Evolutionary conservation across 768 basidiomycete genomes (phyloP).

Genomic region (Boletus tylopilopsis): DNA sequence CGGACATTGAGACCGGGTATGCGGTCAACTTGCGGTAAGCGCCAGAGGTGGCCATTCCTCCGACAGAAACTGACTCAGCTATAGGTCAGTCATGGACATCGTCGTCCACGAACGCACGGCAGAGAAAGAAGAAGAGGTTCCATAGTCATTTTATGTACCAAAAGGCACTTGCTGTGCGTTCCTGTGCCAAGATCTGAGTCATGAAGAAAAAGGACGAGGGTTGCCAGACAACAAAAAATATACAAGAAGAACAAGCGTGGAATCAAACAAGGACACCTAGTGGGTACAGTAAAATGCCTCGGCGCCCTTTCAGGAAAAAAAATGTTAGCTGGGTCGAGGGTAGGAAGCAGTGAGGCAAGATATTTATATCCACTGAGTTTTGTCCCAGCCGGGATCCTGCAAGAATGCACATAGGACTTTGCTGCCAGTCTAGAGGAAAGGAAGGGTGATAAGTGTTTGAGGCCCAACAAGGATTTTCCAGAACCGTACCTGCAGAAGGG

Average conservation of each 20-base stretch:
- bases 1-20: constrained; percentile 70
- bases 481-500: constrained; percentile 77
- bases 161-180: constrained; percentile 6
- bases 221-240: constrained; percentile 18
- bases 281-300: constrained; percentile 15
- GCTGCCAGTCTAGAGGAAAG: constrained; percentile 71
- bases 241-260: constrained; percentile 20
- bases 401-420: constrained; percentile 95
- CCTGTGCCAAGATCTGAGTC: background rate
- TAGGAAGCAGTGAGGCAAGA: background rate
- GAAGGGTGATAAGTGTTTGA: constrained; percentile 4
- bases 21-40: constrained; percentile 69
- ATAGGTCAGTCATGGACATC: constrained; percentile 70
- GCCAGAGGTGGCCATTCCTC: background rate
- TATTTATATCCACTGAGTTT: constrained; percentile 65
- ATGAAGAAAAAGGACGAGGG: constrained; percentile 4
- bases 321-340: background rate
- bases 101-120: constrained; percentile 56
- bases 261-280: constrained; percentile 13
- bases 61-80: background rate
- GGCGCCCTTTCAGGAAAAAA: constrained; percentile 7
- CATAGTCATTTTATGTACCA: constrained; percentile 16
- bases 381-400: constrained; percentile 93
- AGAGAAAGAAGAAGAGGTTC: constrained; percentile 1
- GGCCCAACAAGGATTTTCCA: background rate